Conservation (phyloP, 140 eudicot genomes). For the Ambrosia hybrid region DNA sequence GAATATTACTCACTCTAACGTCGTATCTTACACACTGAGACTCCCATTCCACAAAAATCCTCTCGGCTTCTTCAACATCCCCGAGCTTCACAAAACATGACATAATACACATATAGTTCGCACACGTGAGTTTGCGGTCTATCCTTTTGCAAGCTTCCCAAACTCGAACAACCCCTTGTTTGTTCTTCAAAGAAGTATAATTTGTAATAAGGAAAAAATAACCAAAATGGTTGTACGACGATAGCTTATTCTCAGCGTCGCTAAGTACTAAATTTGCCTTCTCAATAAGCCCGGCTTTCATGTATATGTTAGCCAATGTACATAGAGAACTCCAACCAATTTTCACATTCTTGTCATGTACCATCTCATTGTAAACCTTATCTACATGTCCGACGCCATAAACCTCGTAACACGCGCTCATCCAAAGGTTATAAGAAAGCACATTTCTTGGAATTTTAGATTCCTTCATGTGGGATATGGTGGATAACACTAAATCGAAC, state of each 20-base stretch:
- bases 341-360: slow-evolving; percentile 34
- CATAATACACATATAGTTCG: slow-evolving; percentile 61
- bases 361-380: slow-evolving; percentile 49
- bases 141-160: slow-evolving; percentile 58
- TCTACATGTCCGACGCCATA: slow-evolving; percentile 42
- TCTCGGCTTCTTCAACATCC: slow-evolving; percentile 50
- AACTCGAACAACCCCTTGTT: slow-evolving; percentile 50
- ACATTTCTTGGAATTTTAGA: slow-evolving; percentile 46
- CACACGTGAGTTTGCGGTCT: slow-evolving; percentile 37
- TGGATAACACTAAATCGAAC: slow-evolving; percentile 41
- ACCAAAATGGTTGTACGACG: slow-evolving; percentile 42
- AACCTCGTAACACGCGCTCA: slow-evolving; percentile 47
- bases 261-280: slow-evolving; percentile 43
- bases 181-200: slow-evolving; percentile 41
- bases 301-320: slow-evolving; percentile 56
- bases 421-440: slow-evolving; percentile 71
- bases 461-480: slow-evolving; percentile 49
- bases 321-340: slow-evolving; percentile 69
- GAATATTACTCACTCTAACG: slow-evolving; percentile 57
- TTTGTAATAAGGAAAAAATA: slow-evolving; percentile 53
- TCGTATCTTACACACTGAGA: slow-evolving; percentile 49
- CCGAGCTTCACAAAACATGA: slow-evolving; percentile 46
- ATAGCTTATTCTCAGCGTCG: slow-evolving; percentile 49
- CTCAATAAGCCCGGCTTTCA: slow-evolving; percentile 38
- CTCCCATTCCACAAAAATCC: slow-evolving; percentile 51